Evolutionary conservation across 1,284 basidiomycete genomes (phyloP).

Genomic region (Waitea zeae): DNA sequence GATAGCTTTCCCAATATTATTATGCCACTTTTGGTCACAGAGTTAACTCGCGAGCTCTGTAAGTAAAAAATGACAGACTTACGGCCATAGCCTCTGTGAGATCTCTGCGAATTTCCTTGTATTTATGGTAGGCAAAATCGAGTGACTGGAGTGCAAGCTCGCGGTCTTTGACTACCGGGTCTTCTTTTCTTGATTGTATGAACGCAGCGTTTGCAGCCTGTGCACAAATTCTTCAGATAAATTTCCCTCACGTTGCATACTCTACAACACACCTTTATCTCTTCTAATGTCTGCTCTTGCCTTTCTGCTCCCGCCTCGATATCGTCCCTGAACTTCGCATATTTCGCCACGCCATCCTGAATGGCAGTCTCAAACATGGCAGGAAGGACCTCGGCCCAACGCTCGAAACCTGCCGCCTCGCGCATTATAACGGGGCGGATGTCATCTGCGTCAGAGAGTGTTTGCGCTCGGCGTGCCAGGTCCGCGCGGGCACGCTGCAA

Average conservation of each 20-base stretch:
- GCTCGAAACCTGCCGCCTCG: conserved; percentile 44
- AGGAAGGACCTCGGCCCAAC: conserved; percentile 58
- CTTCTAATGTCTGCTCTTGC: conserved; percentile 49
- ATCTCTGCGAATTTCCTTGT: conserved; percentile 73
- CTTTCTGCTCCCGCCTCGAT: conserved; percentile 40
- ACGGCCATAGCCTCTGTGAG: too few species aligned
- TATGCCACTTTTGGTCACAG: too few species aligned
- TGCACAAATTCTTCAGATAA: conserved; percentile 13
- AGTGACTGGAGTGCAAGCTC: conserved; percentile 78
- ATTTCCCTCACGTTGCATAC: background rate
- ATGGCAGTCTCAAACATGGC: conserved; percentile 77
- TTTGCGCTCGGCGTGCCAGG: conserved; percentile 48
- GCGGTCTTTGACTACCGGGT: conserved; percentile 65
- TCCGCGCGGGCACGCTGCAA: conserved; percentile 43
- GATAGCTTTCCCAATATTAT: too few species aligned
- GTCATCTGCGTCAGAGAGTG: conserved; percentile 56
- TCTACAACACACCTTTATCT: conserved; percentile 39
- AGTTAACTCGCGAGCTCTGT: too few species aligned
- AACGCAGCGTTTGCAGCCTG: conserved; percentile 60
- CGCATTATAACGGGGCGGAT: conserved; percentile 55
- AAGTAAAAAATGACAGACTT: too few species aligned
- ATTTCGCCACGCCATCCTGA: conserved; percentile 68
- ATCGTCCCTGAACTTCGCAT: conserved; percentile 54
- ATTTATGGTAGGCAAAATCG: conserved; percentile 79
- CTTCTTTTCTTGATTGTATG: conserved; percentile 63